A percentile compares a stretch with the other conserved stretches of the same genome.
Conservation (phyloP, 2,329 filamentous ascomycete genomes). For the Stagonosporopsis cucurbitacearum region DNA sequence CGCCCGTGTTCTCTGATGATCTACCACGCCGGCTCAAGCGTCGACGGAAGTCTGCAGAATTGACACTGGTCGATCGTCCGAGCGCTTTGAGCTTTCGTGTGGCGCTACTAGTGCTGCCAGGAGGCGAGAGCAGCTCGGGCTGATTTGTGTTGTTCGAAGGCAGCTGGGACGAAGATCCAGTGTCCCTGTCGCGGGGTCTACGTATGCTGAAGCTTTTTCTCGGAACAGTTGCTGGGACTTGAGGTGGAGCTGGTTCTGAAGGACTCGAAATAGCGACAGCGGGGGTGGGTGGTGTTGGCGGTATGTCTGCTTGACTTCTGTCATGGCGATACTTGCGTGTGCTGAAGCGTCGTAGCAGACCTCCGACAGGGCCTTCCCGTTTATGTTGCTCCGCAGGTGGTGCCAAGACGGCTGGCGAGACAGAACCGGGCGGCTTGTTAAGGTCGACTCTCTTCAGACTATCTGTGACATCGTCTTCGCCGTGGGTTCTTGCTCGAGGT, state of each 20-base stretch:
- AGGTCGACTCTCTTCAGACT: conserved; percentile 70
- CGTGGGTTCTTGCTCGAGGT: conserved; percentile 88
- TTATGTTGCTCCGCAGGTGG: conserved; percentile 65
- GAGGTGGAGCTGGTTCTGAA: conserved; percentile 57
- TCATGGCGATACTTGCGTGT: conserved; percentile 73
- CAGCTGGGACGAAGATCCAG: conserved; percentile 59
- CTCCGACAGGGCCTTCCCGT: conserved; percentile 86
- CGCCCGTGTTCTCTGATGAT: conserved; percentile 59
- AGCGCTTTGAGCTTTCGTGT: conserved; percentile 70
- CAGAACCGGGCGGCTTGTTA: conserved; percentile 55
- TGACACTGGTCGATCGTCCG: conserved; percentile 89
- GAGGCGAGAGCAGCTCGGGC: conserved; percentile 78
- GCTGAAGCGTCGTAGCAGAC: conserved; percentile 87
- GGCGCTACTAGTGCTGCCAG: conserved; percentile 62
- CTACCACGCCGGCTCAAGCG: conserved; percentile 64
- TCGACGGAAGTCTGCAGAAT: conserved; percentile 80
- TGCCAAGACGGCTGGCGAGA: conserved; percentile 59
- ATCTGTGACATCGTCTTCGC: conserved; percentile 87
- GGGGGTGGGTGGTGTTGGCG: conserved; percentile 72
- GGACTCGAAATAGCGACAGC: conserved; percentile 83
- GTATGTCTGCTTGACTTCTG: conserved; percentile 59
- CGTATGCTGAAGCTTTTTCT: conserved; percentile 90
- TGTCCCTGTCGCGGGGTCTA: conserved; percentile 62
- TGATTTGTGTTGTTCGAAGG: conserved; percentile 66
- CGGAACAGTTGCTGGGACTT: conserved; percentile 60